Evolutionary conservation across 1,284 basidiomycete species (phyloP).

Genomic region (Ganoderma sinense): DNA sequence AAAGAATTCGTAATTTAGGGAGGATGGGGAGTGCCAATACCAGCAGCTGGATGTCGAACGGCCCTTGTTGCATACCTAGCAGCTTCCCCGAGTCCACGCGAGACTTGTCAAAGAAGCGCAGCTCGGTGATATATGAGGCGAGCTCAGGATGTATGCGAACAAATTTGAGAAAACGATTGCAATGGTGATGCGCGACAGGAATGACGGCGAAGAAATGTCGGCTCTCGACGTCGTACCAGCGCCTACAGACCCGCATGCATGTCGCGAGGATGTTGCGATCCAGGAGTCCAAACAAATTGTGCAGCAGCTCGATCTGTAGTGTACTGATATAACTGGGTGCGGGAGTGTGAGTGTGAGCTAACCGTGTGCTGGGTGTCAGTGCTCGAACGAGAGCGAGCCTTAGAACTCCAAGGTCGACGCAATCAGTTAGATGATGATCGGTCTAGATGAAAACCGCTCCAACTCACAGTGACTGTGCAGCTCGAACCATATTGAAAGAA

Average conservation of each 20-base stretch:
- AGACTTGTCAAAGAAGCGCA: not conserved
- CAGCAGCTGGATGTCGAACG: not conserved
- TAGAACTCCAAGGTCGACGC: too few relatives aligned
- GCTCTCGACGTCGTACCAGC: not conserved
- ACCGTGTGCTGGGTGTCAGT: too few relatives aligned
- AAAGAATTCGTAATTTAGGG: not conserved
- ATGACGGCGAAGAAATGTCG: not conserved
- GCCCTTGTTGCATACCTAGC: not conserved
- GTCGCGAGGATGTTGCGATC: not conserved
- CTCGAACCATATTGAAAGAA: too few relatives aligned
- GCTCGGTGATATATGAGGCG: not conserved
- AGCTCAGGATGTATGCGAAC: not conserved
- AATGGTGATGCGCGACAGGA: not conserved
- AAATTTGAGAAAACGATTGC: not conserved
- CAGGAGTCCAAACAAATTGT: not conserved
- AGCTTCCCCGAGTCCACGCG: not conserved
- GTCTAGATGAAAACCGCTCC: too few relatives aligned
- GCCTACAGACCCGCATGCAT: not conserved
- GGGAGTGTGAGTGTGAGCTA: not conserved
- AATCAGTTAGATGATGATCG: too few relatives aligned
- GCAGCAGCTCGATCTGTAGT: not conserved
- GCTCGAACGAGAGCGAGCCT: too few relatives aligned
- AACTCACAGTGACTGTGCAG: too few relatives aligned
- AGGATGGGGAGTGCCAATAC: not conserved
- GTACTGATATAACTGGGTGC: not conserved